Evolutionary conservation across 1,139 yeast species (phyloP).

Genomic region (Candida pseudoviswanathii): DNA sequence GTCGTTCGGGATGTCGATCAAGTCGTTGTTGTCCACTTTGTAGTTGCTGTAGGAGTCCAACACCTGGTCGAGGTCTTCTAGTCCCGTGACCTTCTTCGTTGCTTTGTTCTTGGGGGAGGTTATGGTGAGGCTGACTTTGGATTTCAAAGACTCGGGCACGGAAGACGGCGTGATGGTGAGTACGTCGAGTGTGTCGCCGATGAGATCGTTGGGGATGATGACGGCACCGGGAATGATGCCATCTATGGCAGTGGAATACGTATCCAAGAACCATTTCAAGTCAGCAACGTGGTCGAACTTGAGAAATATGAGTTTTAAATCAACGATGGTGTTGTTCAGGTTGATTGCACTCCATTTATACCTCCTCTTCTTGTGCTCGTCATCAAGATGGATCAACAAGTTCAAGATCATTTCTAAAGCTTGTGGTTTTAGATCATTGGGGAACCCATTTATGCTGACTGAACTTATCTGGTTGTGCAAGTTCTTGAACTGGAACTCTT

Average conservation of each 20-base stretch:
- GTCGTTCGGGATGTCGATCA: constrained; percentile 63
- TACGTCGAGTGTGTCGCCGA: neutral
- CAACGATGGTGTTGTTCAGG: constrained; percentile 24
- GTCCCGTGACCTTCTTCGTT: constrained; percentile 22
- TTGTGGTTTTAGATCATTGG: constrained; percentile 26
- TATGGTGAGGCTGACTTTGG: constrained; percentile 21
- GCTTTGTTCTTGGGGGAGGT: constrained; percentile 21
- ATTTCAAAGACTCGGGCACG: constrained; percentile 8
- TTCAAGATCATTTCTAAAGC: constrained; percentile 33
- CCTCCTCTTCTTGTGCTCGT: neutral
- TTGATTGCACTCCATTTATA: constrained; percentile 33
- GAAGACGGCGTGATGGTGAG: constrained; percentile 1
- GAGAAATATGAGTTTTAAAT: constrained; percentile 30
- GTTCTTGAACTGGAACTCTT: constrained; percentile 30
- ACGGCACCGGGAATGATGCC: constrained; percentile 2
- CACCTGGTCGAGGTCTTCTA: constrained; percentile 40
- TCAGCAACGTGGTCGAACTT: constrained; percentile 23
- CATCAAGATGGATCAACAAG: constrained; percentile 12
- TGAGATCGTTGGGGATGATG: constrained; percentile 8
- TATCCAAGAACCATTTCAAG: constrained; percentile 16
- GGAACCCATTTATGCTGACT: constrained; percentile 36
- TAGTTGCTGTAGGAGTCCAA: constrained; percentile 44
- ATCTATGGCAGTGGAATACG: constrained; percentile 6
- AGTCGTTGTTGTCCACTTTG: constrained; percentile 59
- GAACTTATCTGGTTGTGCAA: constrained; percentile 42